A percentile compares a stretch with the other conserved stretches of the same genome.
Conservation (phyloP, 139 green algal genomes). For the Micractinium sp. region DNA sequence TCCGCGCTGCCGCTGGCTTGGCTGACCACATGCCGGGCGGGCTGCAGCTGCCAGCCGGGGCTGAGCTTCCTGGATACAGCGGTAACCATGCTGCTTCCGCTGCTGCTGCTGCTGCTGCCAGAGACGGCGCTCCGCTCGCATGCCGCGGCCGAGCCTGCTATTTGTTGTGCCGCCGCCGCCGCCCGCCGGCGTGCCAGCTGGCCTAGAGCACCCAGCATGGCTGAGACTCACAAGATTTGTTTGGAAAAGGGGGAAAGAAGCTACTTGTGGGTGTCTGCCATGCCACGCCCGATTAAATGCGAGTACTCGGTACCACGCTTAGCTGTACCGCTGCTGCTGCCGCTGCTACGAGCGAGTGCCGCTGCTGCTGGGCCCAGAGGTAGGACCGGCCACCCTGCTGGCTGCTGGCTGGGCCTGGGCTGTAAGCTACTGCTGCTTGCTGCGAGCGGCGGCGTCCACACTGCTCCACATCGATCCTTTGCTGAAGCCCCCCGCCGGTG, state of each 20-base stretch:
- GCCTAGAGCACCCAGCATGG: not conserved
- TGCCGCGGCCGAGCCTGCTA: not conserved
- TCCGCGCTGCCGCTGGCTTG: not conserved
- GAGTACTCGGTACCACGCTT: not conserved
- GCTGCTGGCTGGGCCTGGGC: not conserved
- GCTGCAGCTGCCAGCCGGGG: not conserved
- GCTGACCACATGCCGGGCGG: not conserved
- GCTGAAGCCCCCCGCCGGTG: conserved; percentile 10
- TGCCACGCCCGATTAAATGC: not conserved
- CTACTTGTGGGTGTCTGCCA: no score
- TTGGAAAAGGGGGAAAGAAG: no score
- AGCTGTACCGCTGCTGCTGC: not conserved
- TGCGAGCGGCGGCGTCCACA: not conserved
- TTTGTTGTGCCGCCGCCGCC: not conserved
- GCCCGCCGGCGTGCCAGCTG: not conserved
- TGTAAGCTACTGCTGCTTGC: not conserved
- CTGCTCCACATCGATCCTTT: conserved; percentile 15
- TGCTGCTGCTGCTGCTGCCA: not conserved
- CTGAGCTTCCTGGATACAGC: not conserved
- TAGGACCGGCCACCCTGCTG: not conserved
- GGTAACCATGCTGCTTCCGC: not conserved
- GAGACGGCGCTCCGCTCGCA: not conserved
- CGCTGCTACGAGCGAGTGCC: not conserved
- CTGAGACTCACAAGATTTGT: not conserved
- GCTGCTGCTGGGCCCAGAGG: no score